Base-by-base conservation (phyloP, 345 rosid genomes). In the Moricandia arvensis region DNA sequence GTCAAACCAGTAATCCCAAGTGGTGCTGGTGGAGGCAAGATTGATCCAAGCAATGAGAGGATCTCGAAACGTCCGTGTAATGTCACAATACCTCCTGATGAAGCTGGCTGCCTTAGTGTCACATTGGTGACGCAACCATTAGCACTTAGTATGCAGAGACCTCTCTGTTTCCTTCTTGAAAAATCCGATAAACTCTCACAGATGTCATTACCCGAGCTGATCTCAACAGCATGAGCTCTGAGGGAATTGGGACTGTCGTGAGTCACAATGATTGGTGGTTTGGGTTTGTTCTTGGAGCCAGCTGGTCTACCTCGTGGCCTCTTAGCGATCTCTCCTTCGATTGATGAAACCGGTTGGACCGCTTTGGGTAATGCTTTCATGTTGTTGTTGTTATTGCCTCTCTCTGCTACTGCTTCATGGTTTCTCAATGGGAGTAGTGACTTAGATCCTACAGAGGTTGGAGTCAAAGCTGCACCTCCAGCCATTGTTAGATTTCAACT, bases 1-100 rank as follows among this genome's bases (percentile, higher is more conserved):
- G 93, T 91, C 15, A 94, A 79, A 68, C 98, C 97, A 0, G 90
- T 89, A 43, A 94, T 86, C 29, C 96, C 97, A 0, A 87, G 90
- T 0, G 97, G 97, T 61, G 97, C 91, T 0, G 97, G 97, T 3
- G 95, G 97, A 5, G 96, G 98, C 81, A 95, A 81, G 83, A 92
- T 85, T 0, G 97, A 92, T 18, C 99, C 99, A 0, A 90, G 90
- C 85, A 95, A 74, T 0, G 99, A 92, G 10, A 95, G 92, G 69
- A 95, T 95, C 88, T 92, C 99, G 35, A 88, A 95, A 60, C 99
- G 91, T 59, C 99, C 99, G 3, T 89, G 97, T 71, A 92, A 93
- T 16, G 99, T 90, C 53, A 89, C 91, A 11, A 92, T 90, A 0
- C 91, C 88, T 13, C 97, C 96, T 0, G 97, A 77, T 0, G 97